Evolutionary conservation across 1,139 yeast genomes (phyloP), one percentile per base, ranked within the genome.

Genomic region (Lodderomyces theae): DNA sequence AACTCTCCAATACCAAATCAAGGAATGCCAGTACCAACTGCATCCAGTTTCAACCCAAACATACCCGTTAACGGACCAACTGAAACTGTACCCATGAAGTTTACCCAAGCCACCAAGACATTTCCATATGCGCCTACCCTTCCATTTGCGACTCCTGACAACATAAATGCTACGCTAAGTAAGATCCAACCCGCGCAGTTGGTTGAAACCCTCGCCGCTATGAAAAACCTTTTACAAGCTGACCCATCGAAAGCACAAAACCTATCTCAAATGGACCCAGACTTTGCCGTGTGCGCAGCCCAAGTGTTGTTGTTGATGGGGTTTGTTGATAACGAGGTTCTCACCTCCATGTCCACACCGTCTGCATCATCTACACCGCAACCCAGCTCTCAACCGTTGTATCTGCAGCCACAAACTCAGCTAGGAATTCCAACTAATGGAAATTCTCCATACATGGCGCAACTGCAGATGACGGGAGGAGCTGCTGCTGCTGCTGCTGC

Each of bases 221-320:
- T 85, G 47, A 84, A 83, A 57, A 70, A 69, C 33, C 70, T 74
- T 11, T 51, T 74, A 31, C 60, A 68, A 16, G 73, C 80, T 23
- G 72, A 74, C 34, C 68, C 77, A 2, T 66, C 70, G 11, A 69
- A 78, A 45, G 77, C 77, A 4, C 60, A 61, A 11, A 80, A 78
- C 34, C 69, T 79, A 34, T 68, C 80, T 44, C 76, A 69, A 43
- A 66, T 79, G 26, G 75, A 80, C 32, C 80, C 84, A 3, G 72
- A 78, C 38, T 63, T 83, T 35, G 82, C 88, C 4, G 64, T 79
- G 2, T 72, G 86, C 2, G 80, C 86, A 0, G 79, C 89, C 0
- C 92, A 85, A 56, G 86, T 88, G 2, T 65, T 85, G 46, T 59
- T 84, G n/a, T 66, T 82, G 37, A 83, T 84, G 90, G 94, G 92